Evolutionary conservation across 208 protist genomes (phyloP).

Genomic region (Leishmania amazonensis): DNA sequence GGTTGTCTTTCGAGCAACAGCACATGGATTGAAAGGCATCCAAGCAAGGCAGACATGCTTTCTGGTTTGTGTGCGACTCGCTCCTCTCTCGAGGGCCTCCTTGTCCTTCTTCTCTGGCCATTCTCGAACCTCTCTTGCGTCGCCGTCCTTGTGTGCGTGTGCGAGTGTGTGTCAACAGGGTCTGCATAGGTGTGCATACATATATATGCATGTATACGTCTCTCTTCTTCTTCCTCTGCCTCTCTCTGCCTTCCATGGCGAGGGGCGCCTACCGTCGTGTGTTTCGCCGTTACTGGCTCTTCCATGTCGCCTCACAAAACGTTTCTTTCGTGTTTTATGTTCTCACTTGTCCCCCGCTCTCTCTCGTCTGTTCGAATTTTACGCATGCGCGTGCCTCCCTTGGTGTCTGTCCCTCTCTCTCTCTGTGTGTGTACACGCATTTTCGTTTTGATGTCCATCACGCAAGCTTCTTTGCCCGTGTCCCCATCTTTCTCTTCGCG

Average conservation of each 20-base stretch:
- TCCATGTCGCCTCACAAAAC: no score
- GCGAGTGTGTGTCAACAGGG: background rate
- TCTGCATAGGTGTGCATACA: background rate
- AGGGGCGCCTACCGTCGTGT: no score
- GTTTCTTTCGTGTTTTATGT: no score
- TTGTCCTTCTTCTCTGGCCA: background rate
- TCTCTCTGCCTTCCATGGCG: no score
- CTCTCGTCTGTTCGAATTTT: background rate
- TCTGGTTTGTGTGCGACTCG: background rate
- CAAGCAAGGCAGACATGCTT: background rate
- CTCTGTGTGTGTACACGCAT: no score
- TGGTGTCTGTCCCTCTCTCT: no score
- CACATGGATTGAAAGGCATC: background rate
- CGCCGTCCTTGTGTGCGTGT: background rate
- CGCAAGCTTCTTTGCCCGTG: background rate
- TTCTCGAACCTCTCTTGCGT: background rate
- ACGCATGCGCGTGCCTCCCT: no score
- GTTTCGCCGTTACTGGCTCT: no score
- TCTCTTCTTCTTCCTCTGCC: background rate
- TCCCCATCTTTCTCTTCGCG: background rate
- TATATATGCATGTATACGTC: background rate
- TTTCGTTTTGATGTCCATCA: no score
- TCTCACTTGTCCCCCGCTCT: background rate
- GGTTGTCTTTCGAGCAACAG: background rate
- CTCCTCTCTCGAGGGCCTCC: no score